Evolutionary conservation across 1,284 basidiomycete genomes (phyloP).

Genomic region (Leccinum cinnamomeum): DNA sequence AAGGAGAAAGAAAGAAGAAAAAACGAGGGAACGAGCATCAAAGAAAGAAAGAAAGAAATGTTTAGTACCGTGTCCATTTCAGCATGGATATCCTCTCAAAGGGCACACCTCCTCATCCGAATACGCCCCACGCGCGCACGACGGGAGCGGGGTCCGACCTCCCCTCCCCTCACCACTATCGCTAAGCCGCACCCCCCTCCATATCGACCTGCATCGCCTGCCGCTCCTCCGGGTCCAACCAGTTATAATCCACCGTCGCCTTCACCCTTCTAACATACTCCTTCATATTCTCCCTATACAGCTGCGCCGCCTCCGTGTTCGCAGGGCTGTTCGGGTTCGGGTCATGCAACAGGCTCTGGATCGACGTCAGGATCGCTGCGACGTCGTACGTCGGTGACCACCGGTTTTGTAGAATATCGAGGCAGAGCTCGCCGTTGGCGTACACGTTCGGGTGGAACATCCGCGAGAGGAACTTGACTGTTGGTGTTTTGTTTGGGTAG

Average conservation of each 20-base stretch:
- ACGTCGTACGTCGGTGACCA: constrained; percentile 99
- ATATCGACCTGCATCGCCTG: constrained; percentile 41
- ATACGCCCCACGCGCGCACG: neutral
- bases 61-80: constrained; percentile 1
- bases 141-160: no score
- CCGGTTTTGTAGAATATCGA: constrained; percentile 97
- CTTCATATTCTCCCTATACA: constrained; percentile 98
- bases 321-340: constrained; percentile 98
- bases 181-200: constrained; percentile 11
- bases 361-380: constrained; percentile 94
- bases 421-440: constrained; percentile 95
- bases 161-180: neutral
- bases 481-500: constrained; percentile 97
- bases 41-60: neutral
- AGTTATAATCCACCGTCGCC: constrained; percentile 88
- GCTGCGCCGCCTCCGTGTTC: constrained; percentile 94
- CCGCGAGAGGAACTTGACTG: constrained; percentile 93
- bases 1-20: neutral
- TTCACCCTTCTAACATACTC: constrained; percentile 94
- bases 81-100: neutral
- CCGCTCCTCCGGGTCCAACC: constrained; percentile 82
- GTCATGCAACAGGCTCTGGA: constrained; percentile 94
- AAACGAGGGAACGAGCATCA: neutral
- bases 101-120: neutral
- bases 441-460: constrained; percentile 99